Conservation (phyloP, 2,329 filamentous ascomycete genomes). For the Beauveria sp. region DNA sequence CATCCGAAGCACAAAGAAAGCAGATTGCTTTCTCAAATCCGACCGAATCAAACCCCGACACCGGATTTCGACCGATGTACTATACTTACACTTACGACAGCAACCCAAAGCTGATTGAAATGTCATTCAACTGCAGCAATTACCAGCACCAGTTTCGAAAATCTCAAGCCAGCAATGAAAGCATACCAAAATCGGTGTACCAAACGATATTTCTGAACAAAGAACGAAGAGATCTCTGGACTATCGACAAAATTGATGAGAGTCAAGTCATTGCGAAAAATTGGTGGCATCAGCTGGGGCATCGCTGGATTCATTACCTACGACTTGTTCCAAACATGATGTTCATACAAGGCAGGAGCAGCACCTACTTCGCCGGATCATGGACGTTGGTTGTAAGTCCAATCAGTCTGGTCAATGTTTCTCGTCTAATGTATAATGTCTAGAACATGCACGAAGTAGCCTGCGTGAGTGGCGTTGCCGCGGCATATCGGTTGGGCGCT, state of each 20-base stretch:
- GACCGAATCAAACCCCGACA: constrained; percentile 38
- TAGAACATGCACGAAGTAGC: constrained; percentile 64
- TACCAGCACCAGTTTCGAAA: constrained; percentile 64
- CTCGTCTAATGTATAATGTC: background rate
- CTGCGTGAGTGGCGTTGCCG: constrained; percentile 62
- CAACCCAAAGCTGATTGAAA: constrained; percentile 53
- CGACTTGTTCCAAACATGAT: constrained; percentile 64
- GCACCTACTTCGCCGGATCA: constrained; percentile 55
- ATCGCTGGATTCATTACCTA: constrained; percentile 55
- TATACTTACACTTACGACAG: constrained; percentile 52
- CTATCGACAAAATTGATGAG: constrained; percentile 49
- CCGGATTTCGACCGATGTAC: constrained; percentile 57
- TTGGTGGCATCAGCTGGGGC: constrained; percentile 63
- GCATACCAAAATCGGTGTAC: constrained; percentile 53
- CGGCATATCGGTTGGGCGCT: constrained; percentile 61
- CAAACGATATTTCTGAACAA: constrained; percentile 63
- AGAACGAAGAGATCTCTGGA: constrained; percentile 47
- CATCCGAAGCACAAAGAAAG: constrained; percentile 30
- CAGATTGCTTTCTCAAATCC: constrained; percentile 34
- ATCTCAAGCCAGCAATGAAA: constrained; percentile 16
- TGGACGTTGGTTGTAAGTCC: constrained; percentile 59
- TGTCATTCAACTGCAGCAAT: constrained; percentile 69
- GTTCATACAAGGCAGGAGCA: constrained; percentile 59
- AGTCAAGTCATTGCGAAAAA: constrained; percentile 54
- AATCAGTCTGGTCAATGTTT: background rate